These are phyloP conservation scores for Corynespora cassiicola DNA, from an alignment of 2,329 filamentous ascomycete species.

Conservation along the genomic window DNA sequence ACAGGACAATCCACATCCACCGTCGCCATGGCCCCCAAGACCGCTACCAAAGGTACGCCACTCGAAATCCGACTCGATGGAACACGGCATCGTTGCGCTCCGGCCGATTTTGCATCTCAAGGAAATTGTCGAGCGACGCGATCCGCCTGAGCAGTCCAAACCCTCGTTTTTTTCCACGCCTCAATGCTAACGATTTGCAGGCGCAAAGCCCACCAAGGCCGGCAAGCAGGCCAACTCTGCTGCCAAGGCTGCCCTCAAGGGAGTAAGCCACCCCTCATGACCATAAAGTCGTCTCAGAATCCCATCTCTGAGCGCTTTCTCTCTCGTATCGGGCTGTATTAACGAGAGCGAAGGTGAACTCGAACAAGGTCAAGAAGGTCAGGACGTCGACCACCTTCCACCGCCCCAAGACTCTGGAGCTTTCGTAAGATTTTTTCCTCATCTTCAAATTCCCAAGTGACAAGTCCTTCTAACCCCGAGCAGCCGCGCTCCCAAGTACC, in stretches of 20 bases:
- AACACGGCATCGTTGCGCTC: constrained; percentile 14
- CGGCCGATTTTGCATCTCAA: too few species aligned
- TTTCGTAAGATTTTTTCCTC: constrained; percentile 59
- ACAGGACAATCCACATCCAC: constrained; percentile 40
- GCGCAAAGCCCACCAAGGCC: constrained; percentile 72
- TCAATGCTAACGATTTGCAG: constrained; percentile 40
- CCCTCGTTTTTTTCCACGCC: constrained; percentile 20
- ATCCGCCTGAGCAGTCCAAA: background rate
- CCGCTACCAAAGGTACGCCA: constrained; percentile 44
- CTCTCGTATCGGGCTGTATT: constrained; percentile 45
- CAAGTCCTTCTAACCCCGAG: background rate
- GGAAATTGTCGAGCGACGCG: too few species aligned
- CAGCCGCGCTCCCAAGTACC: constrained; percentile 86
- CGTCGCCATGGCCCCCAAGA: constrained; percentile 49
- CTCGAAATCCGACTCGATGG: constrained; percentile 13
- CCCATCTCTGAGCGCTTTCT: constrained; percentile 60
- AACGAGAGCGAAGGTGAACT: constrained; percentile 64
- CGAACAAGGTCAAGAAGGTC: constrained; percentile 92
- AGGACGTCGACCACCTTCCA: constrained; percentile 93
- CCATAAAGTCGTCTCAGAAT: constrained; percentile 57
- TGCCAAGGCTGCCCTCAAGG: constrained; percentile 94
- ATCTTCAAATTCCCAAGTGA: background rate
- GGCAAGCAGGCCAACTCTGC: constrained; percentile 83
- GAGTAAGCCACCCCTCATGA: constrained; percentile 68
- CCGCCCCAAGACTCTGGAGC: constrained; percentile 93